Conservation (phyloP, 164 flowering plant genomes). For the Warburgia ugandensis region DNA sequence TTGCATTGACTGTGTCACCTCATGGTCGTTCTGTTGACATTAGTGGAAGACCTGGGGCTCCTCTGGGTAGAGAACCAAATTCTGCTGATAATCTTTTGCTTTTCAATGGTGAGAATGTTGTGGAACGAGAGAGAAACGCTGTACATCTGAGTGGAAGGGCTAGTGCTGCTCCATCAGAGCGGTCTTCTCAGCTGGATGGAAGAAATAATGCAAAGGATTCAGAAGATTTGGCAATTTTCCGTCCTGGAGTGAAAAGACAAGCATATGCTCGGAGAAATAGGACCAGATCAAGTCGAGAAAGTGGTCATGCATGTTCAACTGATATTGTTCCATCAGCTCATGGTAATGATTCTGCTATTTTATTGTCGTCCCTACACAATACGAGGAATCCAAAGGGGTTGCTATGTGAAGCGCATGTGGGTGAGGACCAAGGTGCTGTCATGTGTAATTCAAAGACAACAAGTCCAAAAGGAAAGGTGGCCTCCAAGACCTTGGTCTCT, state of each 20-base stretch:
- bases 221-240: slow-evolving; percentile 59
- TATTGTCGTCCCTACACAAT: slow-evolving; percentile 37
- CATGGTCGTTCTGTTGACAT: slow-evolving; percentile 90
- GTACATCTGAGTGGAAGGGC: slow-evolving; percentile 32
- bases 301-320: slow-evolving; percentile 41
- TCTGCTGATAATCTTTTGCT: slow-evolving; percentile 84
- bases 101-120: slow-evolving; percentile 70
- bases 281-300: slow-evolving; percentile 63
- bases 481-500: slow-evolving; percentile 20
- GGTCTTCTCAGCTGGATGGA: slow-evolving; percentile 48
- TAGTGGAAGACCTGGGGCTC: slow-evolving; percentile 65
- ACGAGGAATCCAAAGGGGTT: slow-evolving; percentile 45
- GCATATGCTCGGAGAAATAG: slow-evolving; percentile 83
- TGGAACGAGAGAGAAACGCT: slow-evolving; percentile 38
- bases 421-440: slow-evolving; percentile 27
- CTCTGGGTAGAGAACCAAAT: slow-evolving; percentile 59
- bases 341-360: slow-evolving; percentile 37
- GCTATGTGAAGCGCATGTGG: slow-evolving; percentile 27
- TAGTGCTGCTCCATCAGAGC: slow-evolving; percentile 43
- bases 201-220: slow-evolving; percentile 53
- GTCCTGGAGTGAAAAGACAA: slow-evolving; percentile 35
- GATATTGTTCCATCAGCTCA: slow-evolving; percentile 35
- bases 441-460: slow-evolving; percentile 31
- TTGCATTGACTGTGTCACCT: slow-evolving; percentile 70
- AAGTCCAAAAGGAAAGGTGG: slow-evolving; percentile 33